Evolutionary conservation across 169 alveolate species (phyloP).

Genomic region (Plasmodium malariae): DNA sequence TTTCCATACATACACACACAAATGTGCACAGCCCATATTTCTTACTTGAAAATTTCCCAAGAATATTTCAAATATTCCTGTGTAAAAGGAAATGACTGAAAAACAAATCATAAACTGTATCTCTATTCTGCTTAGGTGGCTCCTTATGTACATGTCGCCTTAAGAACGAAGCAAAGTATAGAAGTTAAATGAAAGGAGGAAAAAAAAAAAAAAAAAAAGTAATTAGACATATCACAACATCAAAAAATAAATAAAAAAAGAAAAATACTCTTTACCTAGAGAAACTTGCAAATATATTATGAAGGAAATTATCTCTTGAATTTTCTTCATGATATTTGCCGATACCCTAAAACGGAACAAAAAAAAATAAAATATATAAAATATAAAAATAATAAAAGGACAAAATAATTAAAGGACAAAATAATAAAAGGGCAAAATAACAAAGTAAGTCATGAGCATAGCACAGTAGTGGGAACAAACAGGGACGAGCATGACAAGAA

Average conservation of each 20-base stretch:
- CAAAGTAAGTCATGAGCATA: no score
- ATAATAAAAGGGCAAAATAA: no score
- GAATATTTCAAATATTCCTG: conserved; percentile 68
- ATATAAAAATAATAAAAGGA: no score
- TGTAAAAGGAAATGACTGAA: conserved; percentile 72
- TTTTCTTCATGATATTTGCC: conserved; percentile 64
- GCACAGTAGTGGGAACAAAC: no score
- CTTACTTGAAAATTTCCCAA: conserved; percentile 67
- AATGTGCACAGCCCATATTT: not conserved
- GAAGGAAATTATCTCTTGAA: conserved; percentile 58
- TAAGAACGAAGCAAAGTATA: not conserved
- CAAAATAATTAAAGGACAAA: no score
- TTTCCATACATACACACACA: not conserved
- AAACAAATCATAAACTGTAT: conserved; percentile 70
- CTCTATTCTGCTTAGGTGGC: conserved; percentile 65
- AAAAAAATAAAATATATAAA: not conserved
- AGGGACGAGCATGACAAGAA: no score
- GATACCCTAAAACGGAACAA: conserved; percentile 36
- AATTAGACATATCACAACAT: not conserved
- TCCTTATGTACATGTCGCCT: conserved; percentile 72
- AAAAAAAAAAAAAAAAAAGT: not conserved
- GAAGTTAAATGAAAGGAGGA: not conserved
- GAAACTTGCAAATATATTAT: conserved; percentile 73
- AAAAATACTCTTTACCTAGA: conserved; percentile 23
- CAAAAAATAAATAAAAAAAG: not conserved